These are phyloP conservation scores for Stachybotrys chartarum DNA, from an alignment of 2,329 filamentous ascomycete genomes.

Conservation along the genomic window DNA sequence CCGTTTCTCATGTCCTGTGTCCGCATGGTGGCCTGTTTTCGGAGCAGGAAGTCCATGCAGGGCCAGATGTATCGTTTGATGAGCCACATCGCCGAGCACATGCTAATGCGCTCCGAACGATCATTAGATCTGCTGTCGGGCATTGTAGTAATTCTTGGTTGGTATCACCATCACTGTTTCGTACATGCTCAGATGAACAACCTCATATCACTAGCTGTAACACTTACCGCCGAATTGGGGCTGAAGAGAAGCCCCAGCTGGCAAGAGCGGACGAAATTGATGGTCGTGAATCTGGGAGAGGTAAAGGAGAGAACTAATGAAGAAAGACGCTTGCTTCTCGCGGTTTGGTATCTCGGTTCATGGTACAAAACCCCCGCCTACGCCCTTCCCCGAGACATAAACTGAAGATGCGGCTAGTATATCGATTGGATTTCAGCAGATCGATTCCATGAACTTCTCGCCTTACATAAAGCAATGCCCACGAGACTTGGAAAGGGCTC, in stretches of 20 bases:
- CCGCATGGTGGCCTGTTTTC: constrained; percentile 6
- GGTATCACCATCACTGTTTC: constrained; percentile 7
- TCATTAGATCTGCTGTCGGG: constrained; percentile 8
- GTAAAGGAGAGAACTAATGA: constrained; percentile 5
- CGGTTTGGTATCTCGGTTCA: too few relatives aligned
- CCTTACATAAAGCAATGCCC: constrained; percentile 5
- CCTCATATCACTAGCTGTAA: constrained; percentile 4
- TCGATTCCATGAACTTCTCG: constrained; percentile 4
- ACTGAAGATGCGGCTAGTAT: constrained; percentile 1
- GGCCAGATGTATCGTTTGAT: constrained; percentile 4
- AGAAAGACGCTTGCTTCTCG: constrained; percentile 4
- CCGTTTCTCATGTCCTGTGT: constrained; percentile 8
- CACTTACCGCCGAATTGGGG: constrained; percentile 5
- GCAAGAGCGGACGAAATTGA: background rate
- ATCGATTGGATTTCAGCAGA: constrained; percentile 3
- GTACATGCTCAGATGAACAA: constrained; percentile 5
- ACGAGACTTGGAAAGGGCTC: constrained; percentile 2
- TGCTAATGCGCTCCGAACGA: constrained; percentile 4
- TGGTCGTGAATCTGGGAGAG: background rate
- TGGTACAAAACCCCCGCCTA: constrained; percentile 5
- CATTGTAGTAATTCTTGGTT: constrained; percentile 6
- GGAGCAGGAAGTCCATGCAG: constrained; percentile 6
- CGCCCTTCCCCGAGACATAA: background rate
- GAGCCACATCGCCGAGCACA: constrained; percentile 4
- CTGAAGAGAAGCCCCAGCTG: constrained; percentile 1